These are phyloP conservation scores for Leishmania braziliensis DNA, from an alignment of 208 protist genomes.

Conservation along the genomic window DNA sequence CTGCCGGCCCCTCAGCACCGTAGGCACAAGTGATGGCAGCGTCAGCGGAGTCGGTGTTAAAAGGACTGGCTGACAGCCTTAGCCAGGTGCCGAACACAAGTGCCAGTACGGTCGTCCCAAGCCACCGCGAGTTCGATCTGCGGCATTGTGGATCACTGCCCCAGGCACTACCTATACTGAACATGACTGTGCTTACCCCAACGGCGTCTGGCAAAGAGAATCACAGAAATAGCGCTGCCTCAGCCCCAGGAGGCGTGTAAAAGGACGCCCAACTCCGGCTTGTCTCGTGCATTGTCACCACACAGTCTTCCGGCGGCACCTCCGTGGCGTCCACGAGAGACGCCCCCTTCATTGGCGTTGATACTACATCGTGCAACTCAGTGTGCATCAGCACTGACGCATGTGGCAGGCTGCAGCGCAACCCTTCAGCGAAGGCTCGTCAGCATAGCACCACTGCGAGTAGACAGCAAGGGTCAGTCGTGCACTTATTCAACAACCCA, in stretches of 20 bases:
- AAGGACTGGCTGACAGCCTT: slow-evolving; percentile 1
- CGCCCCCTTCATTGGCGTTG: not conserved
- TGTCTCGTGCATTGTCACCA: not conserved
- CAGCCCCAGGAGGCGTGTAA: not conserved
- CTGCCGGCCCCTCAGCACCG: not conserved
- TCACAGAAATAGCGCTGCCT: not conserved
- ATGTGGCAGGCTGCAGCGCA: not conserved
- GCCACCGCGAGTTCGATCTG: slow-evolving; percentile 17
- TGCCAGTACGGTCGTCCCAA: not conserved
- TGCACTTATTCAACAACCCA: slow-evolving; percentile 5
- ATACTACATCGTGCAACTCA: not conserved
- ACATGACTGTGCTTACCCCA: not conserved
- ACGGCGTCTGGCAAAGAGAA: not conserved
- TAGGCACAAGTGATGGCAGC: not conserved
- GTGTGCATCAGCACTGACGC: too few relatives aligned
- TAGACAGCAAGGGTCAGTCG: not conserved
- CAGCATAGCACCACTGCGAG: too few relatives aligned
- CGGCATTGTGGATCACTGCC: slow-evolving; percentile 15
- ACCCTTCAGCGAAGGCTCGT: slow-evolving; percentile 4
- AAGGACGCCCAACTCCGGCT: not conserved
- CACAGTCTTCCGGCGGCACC: not conserved
- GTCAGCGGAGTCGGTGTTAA: not conserved
- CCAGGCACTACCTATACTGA: slow-evolving; percentile 2
- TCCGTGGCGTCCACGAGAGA: not conserved
- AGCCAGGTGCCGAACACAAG: not conserved